phyloP scores from a whole-genome alignment of 768 basidiomycete genomes.

The Porpolomopsis calyptriformis region DNA sequence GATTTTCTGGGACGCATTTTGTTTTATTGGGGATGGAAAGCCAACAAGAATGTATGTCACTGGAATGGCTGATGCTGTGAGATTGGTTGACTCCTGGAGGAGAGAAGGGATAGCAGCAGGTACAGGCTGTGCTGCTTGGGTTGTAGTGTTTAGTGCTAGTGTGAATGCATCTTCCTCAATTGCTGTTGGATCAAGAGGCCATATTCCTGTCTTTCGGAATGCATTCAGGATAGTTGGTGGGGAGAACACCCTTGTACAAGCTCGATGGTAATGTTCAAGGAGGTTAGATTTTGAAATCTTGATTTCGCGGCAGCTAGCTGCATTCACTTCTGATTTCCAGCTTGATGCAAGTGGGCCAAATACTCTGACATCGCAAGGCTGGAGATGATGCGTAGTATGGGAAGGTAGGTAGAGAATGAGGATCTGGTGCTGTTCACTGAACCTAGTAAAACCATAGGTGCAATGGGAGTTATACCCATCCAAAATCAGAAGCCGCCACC shows the following conservation, averaged over 20 bases:
- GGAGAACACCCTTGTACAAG: not conserved
- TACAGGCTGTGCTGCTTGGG: not conserved
- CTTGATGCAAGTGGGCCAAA: conserved; percentile 24
- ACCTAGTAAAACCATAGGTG: conserved; percentile 22
- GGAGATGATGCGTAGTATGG: conserved; percentile 28
- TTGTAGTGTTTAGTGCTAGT: not conserved
- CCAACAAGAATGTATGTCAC: no score
- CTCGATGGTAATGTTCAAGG: conserved; percentile 4
- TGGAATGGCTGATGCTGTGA: not conserved
- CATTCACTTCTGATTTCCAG: conserved; percentile 22
- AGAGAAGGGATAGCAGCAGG: not conserved
- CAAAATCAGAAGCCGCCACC: conserved; percentile 23
- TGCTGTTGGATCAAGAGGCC: not conserved
- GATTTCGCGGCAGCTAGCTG: conserved; percentile 16
- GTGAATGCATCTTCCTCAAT: not conserved
- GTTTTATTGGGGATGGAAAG: no score
- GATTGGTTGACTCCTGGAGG: not conserved
- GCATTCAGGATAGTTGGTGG: not conserved
- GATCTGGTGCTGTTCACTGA: conserved; percentile 20
- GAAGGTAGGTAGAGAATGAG: conserved; percentile 26
- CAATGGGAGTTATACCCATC: conserved; percentile 31
- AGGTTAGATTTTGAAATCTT: conserved; percentile 11
- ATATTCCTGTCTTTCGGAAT: not conserved
- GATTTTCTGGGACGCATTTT: no score
- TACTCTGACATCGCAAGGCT: conserved; percentile 27